Evolutionary conservation across 306 rosid genomes (phyloP), one percentile per base, ranked within the genome.

Genomic region (Vachellia pachyceras): DNA sequence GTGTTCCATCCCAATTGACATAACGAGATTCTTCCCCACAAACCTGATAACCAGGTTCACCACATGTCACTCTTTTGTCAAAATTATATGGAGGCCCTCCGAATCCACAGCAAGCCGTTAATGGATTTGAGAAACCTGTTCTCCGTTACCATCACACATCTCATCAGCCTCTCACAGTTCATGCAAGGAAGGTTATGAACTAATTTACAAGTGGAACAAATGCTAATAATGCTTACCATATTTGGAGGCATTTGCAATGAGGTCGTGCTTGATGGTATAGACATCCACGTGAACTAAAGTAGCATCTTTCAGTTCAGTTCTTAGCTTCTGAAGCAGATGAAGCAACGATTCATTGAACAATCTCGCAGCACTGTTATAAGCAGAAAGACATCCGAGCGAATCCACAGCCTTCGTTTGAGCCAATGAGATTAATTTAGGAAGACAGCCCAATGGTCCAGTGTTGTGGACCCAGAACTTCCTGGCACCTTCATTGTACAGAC

Each of bases 31-130:
- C 92, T 79, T 95, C 93, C 3, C 52, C 75, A 40, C 97, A 95
- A 17, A 87, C 97, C 69, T 89, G 83, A 83, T 77, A 52, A 63
- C 99, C 97, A 10, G 94, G 90, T 18, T 87, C 90, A 70, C 98
- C 98, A 49, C 98, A 93, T 3, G 95, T 90, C 77, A 92, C 86
- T 55, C 87, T 82, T 13, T 45, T 58, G 46, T 91, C 83, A 82
- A 89, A 95, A 72, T 95, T 95, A 89, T 95, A 93, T 9, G 99
- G 98, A 60, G 94, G 96, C 10, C 99, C 98, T 69, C 99, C 99
- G 13, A 13, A 74, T 17, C 99, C 99, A 44, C 99, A 95, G 76
- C 99, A 95, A 45, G 90, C 94, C 96, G 88, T 91, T 75, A 91
- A 82, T 1, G 98, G 97, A 76, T 82, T 86, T 6, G 94, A 50